A percentile compares a stretch with the other conserved stretches of the same genome.
phyloP scores from a whole-genome alignment of 805 yeast genomes.

The Blastobotrys parvus region DNA sequence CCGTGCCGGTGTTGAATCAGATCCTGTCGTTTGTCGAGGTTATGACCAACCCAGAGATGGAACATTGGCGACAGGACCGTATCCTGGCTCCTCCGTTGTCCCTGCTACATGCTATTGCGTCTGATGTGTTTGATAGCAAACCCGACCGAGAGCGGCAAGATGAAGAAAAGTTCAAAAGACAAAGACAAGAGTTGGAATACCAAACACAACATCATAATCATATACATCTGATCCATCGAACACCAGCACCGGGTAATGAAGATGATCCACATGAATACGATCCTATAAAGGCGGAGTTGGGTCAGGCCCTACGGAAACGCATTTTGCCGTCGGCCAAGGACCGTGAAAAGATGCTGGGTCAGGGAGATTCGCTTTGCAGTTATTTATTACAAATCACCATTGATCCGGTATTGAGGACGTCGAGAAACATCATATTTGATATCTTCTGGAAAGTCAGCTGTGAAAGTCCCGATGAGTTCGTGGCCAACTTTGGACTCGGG shows the following conservation, averaged over 20 bases:
- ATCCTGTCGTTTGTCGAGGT: constrained; percentile 2
- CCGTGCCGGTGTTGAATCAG: constrained; percentile 1
- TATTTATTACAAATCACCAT: constrained; percentile 16
- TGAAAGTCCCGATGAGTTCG: constrained; percentile 15
- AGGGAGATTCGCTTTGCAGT: constrained; percentile 14
- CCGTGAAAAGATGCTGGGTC: constrained; percentile 19
- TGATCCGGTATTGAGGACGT: constrained; percentile 14
- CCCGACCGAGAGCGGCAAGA: not conserved
- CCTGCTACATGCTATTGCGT: constrained; percentile 7
- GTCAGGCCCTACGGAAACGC: not conserved
- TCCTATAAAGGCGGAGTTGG: not conserved
- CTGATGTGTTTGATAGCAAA: constrained; percentile 6
- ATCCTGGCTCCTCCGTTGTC: constrained; percentile 8
- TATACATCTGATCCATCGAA: not conserved
- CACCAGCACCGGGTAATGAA: not conserved
- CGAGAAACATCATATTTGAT: constrained; percentile 15
- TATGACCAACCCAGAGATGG: constrained; percentile 5
- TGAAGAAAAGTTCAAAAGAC: not conserved
- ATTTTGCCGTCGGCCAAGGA: constrained; percentile 17
- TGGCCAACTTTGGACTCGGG: constrained; percentile 23
- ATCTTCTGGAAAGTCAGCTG: constrained; percentile 19
- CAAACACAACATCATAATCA: not conserved
- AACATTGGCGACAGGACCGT: constrained; percentile 5
- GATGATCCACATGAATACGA: not conserved
- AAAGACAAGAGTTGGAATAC: not conserved